Evolutionary conservation across 148 eudicot species (phyloP).

Genomic region (Salicornia ramosissima): DNA sequence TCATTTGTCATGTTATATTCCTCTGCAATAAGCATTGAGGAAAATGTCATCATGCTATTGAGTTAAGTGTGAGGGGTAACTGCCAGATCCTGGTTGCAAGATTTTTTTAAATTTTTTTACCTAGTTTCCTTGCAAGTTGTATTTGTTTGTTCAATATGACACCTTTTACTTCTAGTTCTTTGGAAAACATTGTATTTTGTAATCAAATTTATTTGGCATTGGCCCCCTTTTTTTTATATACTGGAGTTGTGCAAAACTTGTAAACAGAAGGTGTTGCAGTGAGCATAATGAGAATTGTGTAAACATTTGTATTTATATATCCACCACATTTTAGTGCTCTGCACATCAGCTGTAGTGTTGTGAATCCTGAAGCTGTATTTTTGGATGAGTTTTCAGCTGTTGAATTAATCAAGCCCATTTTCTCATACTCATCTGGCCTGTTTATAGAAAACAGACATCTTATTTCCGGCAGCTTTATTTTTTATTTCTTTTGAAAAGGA

Average conservation of each 20-base stretch:
- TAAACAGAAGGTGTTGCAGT: slow-evolving; percentile 6
- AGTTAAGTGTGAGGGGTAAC: slow-evolving; percentile 22
- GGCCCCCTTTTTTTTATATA: neutral
- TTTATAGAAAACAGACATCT: neutral
- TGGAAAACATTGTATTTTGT: slow-evolving; percentile 7
- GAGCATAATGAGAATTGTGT: neutral
- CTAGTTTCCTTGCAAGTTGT: neutral
- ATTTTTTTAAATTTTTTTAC: slow-evolving; percentile 6
- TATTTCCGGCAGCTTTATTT: no score
- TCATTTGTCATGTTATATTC: slow-evolving; percentile 12
- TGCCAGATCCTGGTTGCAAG: slow-evolving; percentile 26
- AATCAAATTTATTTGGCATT: slow-evolving; percentile 8
- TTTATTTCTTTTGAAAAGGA: no score
- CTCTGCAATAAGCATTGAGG: slow-evolving; percentile 14
- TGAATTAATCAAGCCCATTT: neutral
- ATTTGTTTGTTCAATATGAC: slow-evolving; percentile 16
- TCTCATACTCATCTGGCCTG: neutral
- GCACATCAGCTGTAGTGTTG: slow-evolving; percentile 2
- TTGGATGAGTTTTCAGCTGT: neutral
- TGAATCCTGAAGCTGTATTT: neutral
- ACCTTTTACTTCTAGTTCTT: slow-evolving; percentile 3
- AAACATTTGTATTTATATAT: neutral
- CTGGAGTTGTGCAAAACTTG: neutral
- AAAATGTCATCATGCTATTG: slow-evolving; percentile 17
- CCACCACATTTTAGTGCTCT: neutral